These are phyloP conservation scores for Pseudonitzschia pungens DNA, from an alignment of 108 stramenopile genomes.

Conservation along the genomic window DNA sequence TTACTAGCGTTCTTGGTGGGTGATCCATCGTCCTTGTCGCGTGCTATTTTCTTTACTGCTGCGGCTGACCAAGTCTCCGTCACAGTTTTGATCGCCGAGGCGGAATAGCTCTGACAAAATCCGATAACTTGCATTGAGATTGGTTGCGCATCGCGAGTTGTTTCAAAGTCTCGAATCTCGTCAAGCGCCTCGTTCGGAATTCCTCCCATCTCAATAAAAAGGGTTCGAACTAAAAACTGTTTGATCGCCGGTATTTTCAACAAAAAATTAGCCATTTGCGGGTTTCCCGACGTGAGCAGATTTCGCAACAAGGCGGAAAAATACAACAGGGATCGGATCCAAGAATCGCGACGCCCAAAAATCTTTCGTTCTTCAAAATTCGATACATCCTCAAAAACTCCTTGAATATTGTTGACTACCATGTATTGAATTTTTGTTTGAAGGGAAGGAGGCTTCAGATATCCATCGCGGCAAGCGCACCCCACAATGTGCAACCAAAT, in stretches of 20 bases:
- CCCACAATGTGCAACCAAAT: slow-evolving; percentile 31
- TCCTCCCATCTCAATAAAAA: slow-evolving; percentile 16
- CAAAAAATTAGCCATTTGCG: slow-evolving; percentile 24
- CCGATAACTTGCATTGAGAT: slow-evolving; percentile 24
- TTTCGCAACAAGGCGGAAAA: slow-evolving; percentile 25
- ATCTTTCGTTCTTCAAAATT: slow-evolving; percentile 26
- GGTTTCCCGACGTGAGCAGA: slow-evolving; percentile 23
- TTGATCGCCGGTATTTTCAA: slow-evolving; percentile 11
- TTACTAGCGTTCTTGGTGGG: neutral
- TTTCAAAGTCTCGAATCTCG: neutral
- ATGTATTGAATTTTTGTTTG: slow-evolving; percentile 29
- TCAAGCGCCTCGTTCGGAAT: slow-evolving; percentile 13
- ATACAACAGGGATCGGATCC: slow-evolving; percentile 32
- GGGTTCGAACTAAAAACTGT: slow-evolving; percentile 27
- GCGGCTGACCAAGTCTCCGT: slow-evolving; percentile 13
- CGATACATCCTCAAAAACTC: slow-evolving; percentile 35
- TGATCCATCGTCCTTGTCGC: neutral
- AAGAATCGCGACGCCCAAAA: slow-evolving; percentile 25
- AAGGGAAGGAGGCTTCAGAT: slow-evolving; percentile 17
- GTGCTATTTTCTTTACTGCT: neutral
- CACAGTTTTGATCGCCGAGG: slow-evolving; percentile 24
- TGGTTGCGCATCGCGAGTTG: neutral
- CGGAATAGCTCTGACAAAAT: slow-evolving; percentile 20
- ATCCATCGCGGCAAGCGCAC: slow-evolving; percentile 33
- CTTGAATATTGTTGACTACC: slow-evolving; percentile 32